Conservation (phyloP, 2,329 filamentous ascomycete genomes). For the Graphiopsis chlorocephala region DNA sequence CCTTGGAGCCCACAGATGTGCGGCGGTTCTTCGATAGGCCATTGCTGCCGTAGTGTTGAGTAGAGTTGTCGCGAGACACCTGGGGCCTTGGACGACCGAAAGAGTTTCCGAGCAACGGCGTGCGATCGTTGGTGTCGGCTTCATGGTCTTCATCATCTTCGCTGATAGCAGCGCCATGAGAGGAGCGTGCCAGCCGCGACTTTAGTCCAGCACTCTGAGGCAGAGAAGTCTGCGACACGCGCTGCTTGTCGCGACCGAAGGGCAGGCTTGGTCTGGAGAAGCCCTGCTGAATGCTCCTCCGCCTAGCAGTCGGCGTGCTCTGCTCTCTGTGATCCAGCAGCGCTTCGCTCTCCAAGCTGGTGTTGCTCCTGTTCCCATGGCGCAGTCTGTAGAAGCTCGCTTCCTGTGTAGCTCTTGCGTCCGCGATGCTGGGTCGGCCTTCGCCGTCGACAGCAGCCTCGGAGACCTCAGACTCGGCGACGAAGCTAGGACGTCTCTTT, state of each 20-base stretch:
- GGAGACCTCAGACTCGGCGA: conserved; percentile 59
- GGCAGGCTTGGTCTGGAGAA: conserved; percentile 28
- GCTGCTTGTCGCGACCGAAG: conserved; percentile 24
- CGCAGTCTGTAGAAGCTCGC: conserved; percentile 55
- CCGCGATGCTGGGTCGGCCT: conserved; percentile 36
- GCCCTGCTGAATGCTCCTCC: conserved; percentile 43
- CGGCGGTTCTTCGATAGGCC: conserved; percentile 28
- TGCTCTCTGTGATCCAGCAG: conserved; percentile 76
- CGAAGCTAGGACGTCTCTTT: conserved; percentile 78
- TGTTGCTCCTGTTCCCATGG: conserved; percentile 65
- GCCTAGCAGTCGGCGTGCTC: conserved; percentile 39
- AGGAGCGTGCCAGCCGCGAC: conserved; percentile 19
- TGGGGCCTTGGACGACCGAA: conserved; percentile 33
- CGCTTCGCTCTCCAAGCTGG: conserved; percentile 84
- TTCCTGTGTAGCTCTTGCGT: conserved; percentile 36
- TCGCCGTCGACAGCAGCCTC: conserved; percentile 52
- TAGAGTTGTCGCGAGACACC: conserved; percentile 30
- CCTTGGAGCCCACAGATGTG: conserved; percentile 26
- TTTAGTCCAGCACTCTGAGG: conserved; percentile 13
- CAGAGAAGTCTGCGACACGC: conserved; percentile 21
- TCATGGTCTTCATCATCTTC: conserved; percentile 51
- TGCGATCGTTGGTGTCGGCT: conserved; percentile 48
- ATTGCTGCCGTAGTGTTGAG: conserved; percentile 30
- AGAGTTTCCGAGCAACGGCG: conserved; percentile 50
- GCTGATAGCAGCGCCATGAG: conserved; percentile 31